phyloP scores from a whole-genome alignment of 1,284 basidiomycete species.

The Hymenochaete sp. region DNA sequence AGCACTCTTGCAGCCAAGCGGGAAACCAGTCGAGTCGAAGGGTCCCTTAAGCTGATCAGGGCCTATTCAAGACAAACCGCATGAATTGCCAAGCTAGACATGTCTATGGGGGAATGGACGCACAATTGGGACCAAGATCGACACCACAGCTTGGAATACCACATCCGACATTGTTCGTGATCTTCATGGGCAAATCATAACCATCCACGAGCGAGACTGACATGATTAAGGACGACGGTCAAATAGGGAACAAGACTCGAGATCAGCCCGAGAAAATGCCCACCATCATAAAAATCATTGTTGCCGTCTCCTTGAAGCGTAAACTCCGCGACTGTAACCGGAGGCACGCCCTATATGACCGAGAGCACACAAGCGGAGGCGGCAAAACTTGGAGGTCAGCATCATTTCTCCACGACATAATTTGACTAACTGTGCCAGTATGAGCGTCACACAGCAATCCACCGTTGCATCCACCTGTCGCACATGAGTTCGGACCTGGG shows the following conservation, averaged over 20 bases:
- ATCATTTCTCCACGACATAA: slow-evolving; percentile 34
- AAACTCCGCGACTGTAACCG: slow-evolving; percentile 53
- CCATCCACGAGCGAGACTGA: slow-evolving; percentile 47
- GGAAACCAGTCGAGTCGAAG: slow-evolving; percentile 40
- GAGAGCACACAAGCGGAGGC: slow-evolving; percentile 34
- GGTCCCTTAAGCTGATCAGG: slow-evolving; percentile 45
- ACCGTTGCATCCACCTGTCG: slow-evolving; percentile 39
- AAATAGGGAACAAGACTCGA: slow-evolving; percentile 10
- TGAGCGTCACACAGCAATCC: slow-evolving; percentile 34
- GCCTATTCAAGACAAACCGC: slow-evolving; percentile 27
- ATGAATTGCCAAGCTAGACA: not conserved
- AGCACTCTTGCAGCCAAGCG: slow-evolving; percentile 50
- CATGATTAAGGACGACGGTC: slow-evolving; percentile 23
- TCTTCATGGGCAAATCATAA: slow-evolving; percentile 50
- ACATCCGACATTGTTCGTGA: slow-evolving; percentile 46
- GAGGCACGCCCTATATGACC: slow-evolving; percentile 41
- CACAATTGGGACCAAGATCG: slow-evolving; percentile 44
- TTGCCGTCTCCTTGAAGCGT: slow-evolving; percentile 35
- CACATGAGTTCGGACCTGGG: slow-evolving; percentile 32
- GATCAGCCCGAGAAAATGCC: slow-evolving; percentile 14
- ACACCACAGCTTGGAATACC: slow-evolving; percentile 40
- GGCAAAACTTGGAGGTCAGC: slow-evolving; percentile 18
- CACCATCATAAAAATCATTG: slow-evolving; percentile 42
- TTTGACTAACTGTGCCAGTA: slow-evolving; percentile 22
- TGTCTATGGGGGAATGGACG: not conserved